Base-by-base conservation (phyloP, 441 rosid species). In the Adansonia madagascariensis region DNA sequence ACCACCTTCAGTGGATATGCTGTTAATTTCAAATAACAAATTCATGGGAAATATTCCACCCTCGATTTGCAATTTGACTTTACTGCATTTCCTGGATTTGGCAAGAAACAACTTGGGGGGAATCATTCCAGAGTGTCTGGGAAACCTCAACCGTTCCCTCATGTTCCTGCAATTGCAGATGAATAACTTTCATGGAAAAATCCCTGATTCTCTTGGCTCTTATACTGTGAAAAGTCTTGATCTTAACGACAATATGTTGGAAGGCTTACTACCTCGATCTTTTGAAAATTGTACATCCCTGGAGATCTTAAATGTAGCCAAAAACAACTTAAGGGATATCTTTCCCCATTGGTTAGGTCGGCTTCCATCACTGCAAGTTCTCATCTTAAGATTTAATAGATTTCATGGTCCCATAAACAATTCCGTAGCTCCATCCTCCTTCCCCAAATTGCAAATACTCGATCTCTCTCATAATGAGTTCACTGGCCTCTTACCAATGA, bases 251-350 rank as follows among this genome's bases (percentile, higher is more conserved):
- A 77, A 6, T 8, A 1, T 17, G 41, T 7, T 82, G 15, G 56
- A 61, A 53, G 84, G 85, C 17, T 14, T 43, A 9, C 14, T 85
- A n/a, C 63, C 75, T 0, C 46, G 8, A 31, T 71, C 75, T 35
- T 71, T 71, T 8, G 62, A 0, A 18, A 74, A 78, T 39, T 77
- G 79, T 60, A 63, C 6, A 15, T 14, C 9, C 1, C 43, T 85
- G 65, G 77, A 63, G 43, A 0, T 80, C 2, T 2, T 82, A 8
- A 75, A 85, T 46, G 31, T 82, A 0, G 53, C 77, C 0, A 76
- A 80, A 74, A 80, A 80, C 11, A 14, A 14, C 12, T 73, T 79
- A 8, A 59, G 61, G 8, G 85, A 68, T 18, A 60, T 75, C 5
- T 10, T 85, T 77, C 69, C 84, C 50, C 0, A 0, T 18, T 69